Conservation (phyloP, 768 basidiomycete genomes). For the Termitomyces sp. region DNA sequence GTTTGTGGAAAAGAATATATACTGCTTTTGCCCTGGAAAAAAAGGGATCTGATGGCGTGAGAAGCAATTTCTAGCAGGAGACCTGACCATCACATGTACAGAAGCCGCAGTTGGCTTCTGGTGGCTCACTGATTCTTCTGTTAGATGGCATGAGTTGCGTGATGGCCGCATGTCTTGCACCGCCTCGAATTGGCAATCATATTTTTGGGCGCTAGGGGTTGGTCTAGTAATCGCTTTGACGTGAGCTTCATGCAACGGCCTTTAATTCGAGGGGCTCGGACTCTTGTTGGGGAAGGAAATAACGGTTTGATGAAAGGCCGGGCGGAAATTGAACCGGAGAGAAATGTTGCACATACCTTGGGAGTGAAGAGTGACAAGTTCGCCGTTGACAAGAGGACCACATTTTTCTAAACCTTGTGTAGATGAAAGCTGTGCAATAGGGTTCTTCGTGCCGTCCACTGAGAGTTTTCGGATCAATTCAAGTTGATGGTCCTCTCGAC, state of each 20-base stretch:
- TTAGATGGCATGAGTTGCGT: slow-evolving; percentile 12
- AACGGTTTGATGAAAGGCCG: background rate
- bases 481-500: background rate
- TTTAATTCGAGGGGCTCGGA: background rate
- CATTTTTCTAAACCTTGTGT: background rate
- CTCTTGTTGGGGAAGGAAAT: background rate
- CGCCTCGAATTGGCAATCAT: background rate
- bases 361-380: background rate
- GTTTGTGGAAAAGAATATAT: background rate
- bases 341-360: background rate
- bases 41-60: background rate
- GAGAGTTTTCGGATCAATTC: slow-evolving; percentile 2
- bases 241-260: background rate
- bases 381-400: background rate
- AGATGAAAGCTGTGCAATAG: background rate
- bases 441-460: background rate
- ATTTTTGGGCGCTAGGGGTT: background rate
- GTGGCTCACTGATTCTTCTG: slow-evolving; percentile 9
- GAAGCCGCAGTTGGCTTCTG: slow-evolving; percentile 11
- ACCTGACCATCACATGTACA: slow-evolving; percentile 1
- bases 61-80: background rate
- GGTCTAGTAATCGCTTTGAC: background rate
- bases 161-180: slow-evolving; percentile 11
- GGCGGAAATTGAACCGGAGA: background rate
- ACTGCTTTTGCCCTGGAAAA: background rate